These are phyloP conservation scores for Amoebophrya sp. DNA, from an alignment of 169 alveolate species.

Conservation along the genomic window DNA sequence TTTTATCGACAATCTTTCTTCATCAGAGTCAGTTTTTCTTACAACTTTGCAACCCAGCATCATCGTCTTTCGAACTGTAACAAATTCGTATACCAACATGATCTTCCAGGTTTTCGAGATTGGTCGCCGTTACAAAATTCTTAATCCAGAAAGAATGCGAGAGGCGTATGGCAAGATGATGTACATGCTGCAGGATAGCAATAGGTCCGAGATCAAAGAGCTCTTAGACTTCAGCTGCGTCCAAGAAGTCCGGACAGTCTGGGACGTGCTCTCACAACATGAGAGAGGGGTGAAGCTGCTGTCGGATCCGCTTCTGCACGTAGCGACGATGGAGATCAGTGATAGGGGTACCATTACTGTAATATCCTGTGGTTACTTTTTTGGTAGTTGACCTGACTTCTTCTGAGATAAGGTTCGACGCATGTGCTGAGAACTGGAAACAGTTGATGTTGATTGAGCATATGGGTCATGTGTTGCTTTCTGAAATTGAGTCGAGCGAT, in stretches of 20 bases:
- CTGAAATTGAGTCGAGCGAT: too few relatives aligned
- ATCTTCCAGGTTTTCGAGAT: conserved; percentile 60
- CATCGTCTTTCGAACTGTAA: not conserved
- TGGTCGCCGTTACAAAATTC: conserved; percentile 77
- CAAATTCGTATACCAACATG: too few relatives aligned
- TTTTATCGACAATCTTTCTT: too few relatives aligned
- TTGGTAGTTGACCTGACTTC: too few relatives aligned
- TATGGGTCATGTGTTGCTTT: too few relatives aligned
- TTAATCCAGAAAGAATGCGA: conserved; percentile 83
- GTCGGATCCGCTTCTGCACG: not conserved
- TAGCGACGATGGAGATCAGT: not conserved
- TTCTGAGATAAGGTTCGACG: too few relatives aligned
- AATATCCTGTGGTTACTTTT: too few relatives aligned
- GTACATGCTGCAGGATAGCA: conserved; percentile 77
- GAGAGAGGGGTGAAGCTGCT: not conserved
- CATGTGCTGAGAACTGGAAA: too few relatives aligned
- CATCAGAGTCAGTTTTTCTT: too few relatives aligned
- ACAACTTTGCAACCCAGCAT: too few relatives aligned
- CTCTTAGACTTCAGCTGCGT: conserved; percentile 56
- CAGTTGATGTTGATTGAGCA: too few relatives aligned
- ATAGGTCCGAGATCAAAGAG: conserved; percentile 69
- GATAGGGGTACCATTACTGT: not conserved
- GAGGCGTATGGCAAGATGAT: conserved; percentile 76
- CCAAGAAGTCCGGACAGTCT: conserved; percentile 26
- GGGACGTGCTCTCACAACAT: not conserved